A percentile compares a stretch with the other conserved stretches of the same genome.
phyloP scores from a whole-genome alignment of 1,284 basidiomycete genomes.

The Boletus hoseneyae region DNA sequence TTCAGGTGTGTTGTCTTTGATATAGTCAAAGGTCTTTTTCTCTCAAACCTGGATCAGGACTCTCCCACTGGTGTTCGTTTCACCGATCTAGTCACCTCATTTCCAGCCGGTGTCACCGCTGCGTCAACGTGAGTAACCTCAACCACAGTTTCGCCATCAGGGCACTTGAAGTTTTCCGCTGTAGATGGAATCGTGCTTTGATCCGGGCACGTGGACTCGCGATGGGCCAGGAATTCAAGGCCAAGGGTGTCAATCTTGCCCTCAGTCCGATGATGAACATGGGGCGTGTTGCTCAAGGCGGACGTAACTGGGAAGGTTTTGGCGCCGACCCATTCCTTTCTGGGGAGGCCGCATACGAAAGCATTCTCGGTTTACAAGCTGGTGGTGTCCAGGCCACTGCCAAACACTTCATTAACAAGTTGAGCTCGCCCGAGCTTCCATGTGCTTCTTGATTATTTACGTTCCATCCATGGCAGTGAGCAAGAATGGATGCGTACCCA shows the following conservation, averaged over 20 bases:
- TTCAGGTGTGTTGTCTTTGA: constrained; percentile 20
- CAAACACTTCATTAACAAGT: constrained; percentile 66
- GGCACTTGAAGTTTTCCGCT: background rate
- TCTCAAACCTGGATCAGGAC: constrained; percentile 34
- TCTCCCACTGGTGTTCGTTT: constrained; percentile 50
- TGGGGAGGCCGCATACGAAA: constrained; percentile 62
- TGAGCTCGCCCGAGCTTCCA: constrained; percentile 12
- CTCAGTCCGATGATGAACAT: constrained; percentile 62
- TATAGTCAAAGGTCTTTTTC: background rate
- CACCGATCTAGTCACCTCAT: constrained; percentile 40
- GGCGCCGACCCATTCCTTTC: constrained; percentile 64
- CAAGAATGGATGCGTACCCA: constrained; percentile 39
- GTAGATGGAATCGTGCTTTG: constrained; percentile 38
- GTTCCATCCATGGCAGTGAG: constrained; percentile 36
- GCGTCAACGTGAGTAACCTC: constrained; percentile 46
- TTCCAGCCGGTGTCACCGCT: constrained; percentile 53
- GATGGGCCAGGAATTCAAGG: constrained; percentile 69
- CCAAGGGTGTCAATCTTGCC: constrained; percentile 67
- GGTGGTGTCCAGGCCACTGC: constrained; percentile 62
- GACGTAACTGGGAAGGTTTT: constrained; percentile 74
- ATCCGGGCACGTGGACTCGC: constrained; percentile 63
- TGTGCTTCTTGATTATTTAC: background rate
- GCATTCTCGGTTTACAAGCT: constrained; percentile 59
- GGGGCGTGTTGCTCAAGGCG: constrained; percentile 42
- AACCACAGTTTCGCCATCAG: background rate